Base-by-base conservation (phyloP, 768 basidiomycete species). In the Nidula microcarpa region DNA sequence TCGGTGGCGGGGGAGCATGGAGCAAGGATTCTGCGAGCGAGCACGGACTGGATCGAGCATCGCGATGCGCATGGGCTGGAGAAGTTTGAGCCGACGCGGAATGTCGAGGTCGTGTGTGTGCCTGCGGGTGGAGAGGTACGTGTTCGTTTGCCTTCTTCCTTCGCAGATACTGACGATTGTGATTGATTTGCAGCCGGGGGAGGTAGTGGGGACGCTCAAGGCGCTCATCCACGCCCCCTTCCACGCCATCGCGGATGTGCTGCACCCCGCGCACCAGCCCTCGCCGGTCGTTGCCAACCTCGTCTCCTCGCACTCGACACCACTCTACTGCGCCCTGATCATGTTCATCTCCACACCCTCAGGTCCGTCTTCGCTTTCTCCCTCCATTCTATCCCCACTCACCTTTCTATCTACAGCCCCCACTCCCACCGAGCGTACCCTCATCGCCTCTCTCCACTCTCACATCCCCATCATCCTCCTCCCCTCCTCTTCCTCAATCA, bases 31-130 rank as follows among this genome's bases (percentile, higher is more conserved):
- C 63, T 84, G 17, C 74, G 68, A n/a, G 85, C 85, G 5, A 87
- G 86, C 1, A 89, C 87, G 5, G 81, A 86, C 61, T 89, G 88
- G 87, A 65, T 84, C 13, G 86, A 87, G 60, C 83, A 84, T 59
- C 74, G 72, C 18, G 84, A 86, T 61, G 75, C 73, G 1, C 82
- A 87, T 58, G 86, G 85, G 1, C 70, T 85, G 3, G 86, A 89
- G 62, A 81, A 78, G 53, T 81, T 79, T 39, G 87, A 87, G 59
- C 80, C 86, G 6, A 73, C 77, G 11, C 72, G 78, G 56, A 89
- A 89, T 59, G 70, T 89, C 6, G 83, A 89, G 61, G 74, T 89
- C 36, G 59, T 81, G 39, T 77, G 78, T 49, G 57, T 85, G 5
- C 72, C 75, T 8, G 81, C 78, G 56, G 73, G 76, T 47, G 62